Evolutionary conservation across 257 asterid genomes (phyloP).

Genomic region (Solanum ossicruentum): DNA sequence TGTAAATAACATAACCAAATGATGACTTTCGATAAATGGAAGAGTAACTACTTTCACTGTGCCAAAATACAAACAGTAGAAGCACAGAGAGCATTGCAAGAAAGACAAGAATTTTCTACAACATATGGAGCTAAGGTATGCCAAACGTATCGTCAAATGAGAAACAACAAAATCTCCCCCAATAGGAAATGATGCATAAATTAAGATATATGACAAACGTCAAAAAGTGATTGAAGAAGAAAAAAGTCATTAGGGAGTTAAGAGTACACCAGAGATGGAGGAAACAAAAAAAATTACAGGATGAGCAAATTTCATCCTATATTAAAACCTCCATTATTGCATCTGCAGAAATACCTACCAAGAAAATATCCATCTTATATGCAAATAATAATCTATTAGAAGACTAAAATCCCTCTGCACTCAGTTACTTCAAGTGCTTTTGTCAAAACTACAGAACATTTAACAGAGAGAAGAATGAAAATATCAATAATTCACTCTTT

Average conservation of each 20-base stretch:
- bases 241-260: background rate
- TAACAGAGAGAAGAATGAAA: background rate
- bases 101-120: background rate
- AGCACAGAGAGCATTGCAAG: background rate
- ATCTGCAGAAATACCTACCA: background rate
- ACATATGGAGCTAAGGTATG: background rate
- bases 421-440: background rate
- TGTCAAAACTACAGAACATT: background rate
- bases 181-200: background rate
- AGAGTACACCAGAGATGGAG: background rate
- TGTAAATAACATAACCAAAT: background rate
- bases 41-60: background rate
- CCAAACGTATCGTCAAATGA: background rate
- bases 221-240: background rate
- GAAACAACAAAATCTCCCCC: background rate
- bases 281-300: background rate
- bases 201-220: background rate
- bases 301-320: background rate
- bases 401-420: background rate
- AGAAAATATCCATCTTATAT: background rate
- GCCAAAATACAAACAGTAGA: background rate
- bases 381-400: background rate
- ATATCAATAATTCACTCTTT: background rate
- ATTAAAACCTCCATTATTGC: background rate
- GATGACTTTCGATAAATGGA: background rate